Evolutionary conservation across 768 basidiomycete species (phyloP).

Genomic region (Asterophora parasitica): DNA sequence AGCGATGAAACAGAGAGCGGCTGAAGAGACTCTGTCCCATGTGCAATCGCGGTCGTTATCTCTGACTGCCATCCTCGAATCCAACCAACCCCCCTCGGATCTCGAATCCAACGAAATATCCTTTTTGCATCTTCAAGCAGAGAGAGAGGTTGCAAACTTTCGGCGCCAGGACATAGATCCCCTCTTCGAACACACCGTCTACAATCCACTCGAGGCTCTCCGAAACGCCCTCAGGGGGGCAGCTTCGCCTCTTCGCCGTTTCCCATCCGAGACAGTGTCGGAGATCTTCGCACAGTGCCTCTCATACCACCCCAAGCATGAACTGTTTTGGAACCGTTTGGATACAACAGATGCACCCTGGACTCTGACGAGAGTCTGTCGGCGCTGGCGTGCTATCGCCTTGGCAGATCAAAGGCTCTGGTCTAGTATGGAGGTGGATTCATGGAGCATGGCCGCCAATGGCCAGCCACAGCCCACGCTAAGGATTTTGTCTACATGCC

Average conservation of each 20-base stretch:
- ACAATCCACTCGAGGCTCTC: neutral
- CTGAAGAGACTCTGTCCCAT: neutral
- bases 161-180: neutral
- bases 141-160: neutral
- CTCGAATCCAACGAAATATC: neutral
- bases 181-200: neutral
- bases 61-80: neutral
- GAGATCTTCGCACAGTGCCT: neutral
- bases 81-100: conserved; percentile 3
- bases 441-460: neutral
- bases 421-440: neutral
- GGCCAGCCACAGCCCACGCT: neutral
- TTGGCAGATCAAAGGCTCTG: conserved; percentile 1
- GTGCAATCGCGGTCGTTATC: neutral
- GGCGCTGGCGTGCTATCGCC: neutral
- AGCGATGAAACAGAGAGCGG: neutral
- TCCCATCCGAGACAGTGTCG: conserved; percentile 4
- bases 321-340: neutral
- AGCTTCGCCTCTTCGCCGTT: neutral
- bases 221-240: neutral
- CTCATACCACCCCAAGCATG: neutral
- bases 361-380: neutral
- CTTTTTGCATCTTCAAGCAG: neutral
- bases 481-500: neutral
- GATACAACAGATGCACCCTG: neutral